phyloP scores from a whole-genome alignment of 139 green algal genomes.

The Trebouxia sp. region DNA sequence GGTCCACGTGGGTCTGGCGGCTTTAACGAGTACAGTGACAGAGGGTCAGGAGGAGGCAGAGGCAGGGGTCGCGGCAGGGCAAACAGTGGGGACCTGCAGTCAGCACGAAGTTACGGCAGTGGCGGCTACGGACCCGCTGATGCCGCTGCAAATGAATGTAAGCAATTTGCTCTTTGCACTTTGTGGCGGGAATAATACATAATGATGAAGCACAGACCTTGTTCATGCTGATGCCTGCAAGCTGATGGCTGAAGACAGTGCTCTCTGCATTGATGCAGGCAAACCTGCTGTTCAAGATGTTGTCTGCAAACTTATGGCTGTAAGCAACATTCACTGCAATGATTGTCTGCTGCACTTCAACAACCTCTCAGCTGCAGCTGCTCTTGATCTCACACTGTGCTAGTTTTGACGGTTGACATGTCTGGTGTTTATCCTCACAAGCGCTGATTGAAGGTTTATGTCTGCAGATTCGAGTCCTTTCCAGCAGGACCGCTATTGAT shows the following conservation, averaged over 20 bases:
- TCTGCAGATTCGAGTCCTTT: no score
- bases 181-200: no score
- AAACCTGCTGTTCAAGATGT: no score
- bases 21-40: background rate
- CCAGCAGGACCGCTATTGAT: no score
- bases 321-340: background rate
- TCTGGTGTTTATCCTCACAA: no score
- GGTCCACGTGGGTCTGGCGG: slow-evolving; percentile 3
- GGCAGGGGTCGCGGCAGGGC: slow-evolving; percentile 26
- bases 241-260: background rate
- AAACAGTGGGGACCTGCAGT: slow-evolving; percentile 15
- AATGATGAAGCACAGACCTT: no score
- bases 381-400: no score
- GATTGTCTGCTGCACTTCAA: background rate
- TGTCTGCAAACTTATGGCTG: background rate
- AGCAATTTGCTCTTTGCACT: no score
- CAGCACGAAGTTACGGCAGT: background rate
- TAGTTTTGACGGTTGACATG: no score
- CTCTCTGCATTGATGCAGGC: background rate
- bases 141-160: slow-evolving; percentile 7
- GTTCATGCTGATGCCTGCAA: background rate
- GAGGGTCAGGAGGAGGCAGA: background rate
- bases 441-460: no score
- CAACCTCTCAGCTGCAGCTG: background rate
- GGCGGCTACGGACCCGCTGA: slow-evolving; percentile 14